phyloP scores from a whole-genome alignment of 73 alveolate species.

The Paramecium sonneborni region DNA sequence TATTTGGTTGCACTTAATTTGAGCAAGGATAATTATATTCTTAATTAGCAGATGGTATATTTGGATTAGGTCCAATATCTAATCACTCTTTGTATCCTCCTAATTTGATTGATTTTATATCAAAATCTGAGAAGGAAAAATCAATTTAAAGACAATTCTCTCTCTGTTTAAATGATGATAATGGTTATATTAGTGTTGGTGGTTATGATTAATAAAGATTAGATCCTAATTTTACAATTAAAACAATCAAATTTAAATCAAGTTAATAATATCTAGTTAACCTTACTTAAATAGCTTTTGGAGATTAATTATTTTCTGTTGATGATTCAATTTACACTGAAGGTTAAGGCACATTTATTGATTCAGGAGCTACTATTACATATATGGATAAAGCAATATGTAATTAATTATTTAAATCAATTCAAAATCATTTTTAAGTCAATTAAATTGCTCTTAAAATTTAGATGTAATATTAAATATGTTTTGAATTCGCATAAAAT shows the following conservation, averaged over 20 bases:
- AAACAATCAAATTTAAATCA: not conserved
- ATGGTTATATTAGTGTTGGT: slow-evolving; percentile 86
- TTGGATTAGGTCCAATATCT: slow-evolving; percentile 83
- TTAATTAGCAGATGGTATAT: slow-evolving; percentile 94
- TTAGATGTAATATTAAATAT: not conserved
- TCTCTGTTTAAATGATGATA: slow-evolving; percentile 87
- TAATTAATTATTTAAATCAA: not conserved
- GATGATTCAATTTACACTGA: not conserved
- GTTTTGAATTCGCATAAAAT: not conserved
- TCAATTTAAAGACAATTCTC: slow-evolving; percentile 74
- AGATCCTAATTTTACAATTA: not conserved
- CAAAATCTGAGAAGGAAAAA: slow-evolving; percentile 59
- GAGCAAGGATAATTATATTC: slow-evolving; percentile 87
- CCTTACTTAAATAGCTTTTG: not conserved
- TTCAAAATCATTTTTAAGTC: not conserved
- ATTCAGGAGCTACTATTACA: slow-evolving; percentile 28
- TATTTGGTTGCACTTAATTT: slow-evolving; percentile 88
- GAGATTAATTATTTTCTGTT: not conserved
- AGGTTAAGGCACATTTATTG: slow-evolving; percentile 12
- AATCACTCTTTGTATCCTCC: slow-evolving; percentile 72
- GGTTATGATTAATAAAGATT: slow-evolving; percentile 75
- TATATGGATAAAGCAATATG: not conserved
- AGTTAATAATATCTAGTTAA: not conserved
- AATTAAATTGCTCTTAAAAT: not conserved
- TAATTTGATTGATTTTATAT: slow-evolving; percentile 61